phyloP scores from a whole-genome alignment of 176 grass and related monocot species.

The Poa annua region DNA sequence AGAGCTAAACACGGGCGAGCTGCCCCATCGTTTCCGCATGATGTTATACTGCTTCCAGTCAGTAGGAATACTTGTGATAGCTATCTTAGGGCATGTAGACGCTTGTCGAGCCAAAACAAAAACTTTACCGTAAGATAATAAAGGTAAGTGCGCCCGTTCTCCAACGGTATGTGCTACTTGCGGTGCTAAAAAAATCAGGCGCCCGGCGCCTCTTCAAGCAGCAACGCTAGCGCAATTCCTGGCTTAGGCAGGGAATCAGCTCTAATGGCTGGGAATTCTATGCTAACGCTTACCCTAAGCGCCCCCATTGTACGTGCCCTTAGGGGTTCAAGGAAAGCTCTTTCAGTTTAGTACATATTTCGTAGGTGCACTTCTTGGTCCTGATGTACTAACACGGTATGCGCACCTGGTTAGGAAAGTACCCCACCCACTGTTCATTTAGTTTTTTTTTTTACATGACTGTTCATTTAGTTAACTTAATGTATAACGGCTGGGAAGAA shows the following conservation, averaged over 20 bases:
- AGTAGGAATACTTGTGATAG: not conserved
- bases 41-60: not conserved
- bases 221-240: no score
- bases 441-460: no score
- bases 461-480: constrained; percentile 13
- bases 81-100: not conserved
- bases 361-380: not conserved
- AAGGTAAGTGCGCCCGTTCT: no score
- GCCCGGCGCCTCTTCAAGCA: no score
- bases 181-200: no score
- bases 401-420: constrained; percentile 20
- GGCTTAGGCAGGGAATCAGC: no score
- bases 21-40: not conserved
- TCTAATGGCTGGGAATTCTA: no score
- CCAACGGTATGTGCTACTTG: no score
- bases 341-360: not conserved
- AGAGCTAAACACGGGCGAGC: not conserved
- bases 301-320: not conserved
- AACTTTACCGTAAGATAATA: no score
- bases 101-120: no score
- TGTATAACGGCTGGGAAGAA: not conserved
- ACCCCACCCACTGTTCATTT: not conserved
- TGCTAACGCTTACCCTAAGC: no score
- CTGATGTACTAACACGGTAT: not conserved
- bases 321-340: not conserved